Evolutionary conservation across 164 flowering plant genomes (phyloP), one percentile per base, ranked within the genome.

Genomic region (Kalanchoe fedtschenkoi): DNA sequence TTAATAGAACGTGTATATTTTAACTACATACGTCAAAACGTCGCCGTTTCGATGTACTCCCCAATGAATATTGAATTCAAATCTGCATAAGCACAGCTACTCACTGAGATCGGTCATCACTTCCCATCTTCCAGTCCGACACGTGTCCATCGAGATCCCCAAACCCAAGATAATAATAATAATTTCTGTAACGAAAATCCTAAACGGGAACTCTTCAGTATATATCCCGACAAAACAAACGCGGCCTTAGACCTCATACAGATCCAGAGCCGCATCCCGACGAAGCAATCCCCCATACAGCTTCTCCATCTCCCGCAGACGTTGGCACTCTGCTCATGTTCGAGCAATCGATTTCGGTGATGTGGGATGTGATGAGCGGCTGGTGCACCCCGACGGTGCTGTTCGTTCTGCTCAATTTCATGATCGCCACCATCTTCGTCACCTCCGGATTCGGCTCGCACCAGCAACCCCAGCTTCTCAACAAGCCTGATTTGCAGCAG

Each of bases 361-460:
- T 42, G 46, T 55, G 58, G 58, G 30, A 21, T 1, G 30, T 30
- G 15, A 55, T 55, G 58, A 26, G 30, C 58, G 24, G 58, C 30
- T 55, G 58, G 58, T 32, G 21, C 34, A 55, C 58, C 5, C 58
- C 58, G 17, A 55, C 32, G 6, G 24, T 30, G 13, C 58, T 55
- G 5, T 55, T 55, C 58, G 3, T 55, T 17, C 33, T 55, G 15
- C 58, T 55, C 34, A 55, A 55, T 14, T 32, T 55, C 58, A 55
- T 32, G 17, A 55, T 55, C 19, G 58, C 58, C 32, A 55, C 58
- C 30, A 55, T 55, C 34, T 28, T 32, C 58, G 17, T 55, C 58
- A 26, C 58, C 24, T 55, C 58, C 30, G 34, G 58, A 11, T 55
- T 26, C 32, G 15, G n/a, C 11, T 26, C 30, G 14, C 30, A 32